Conservation (phyloP, 148 eudicot species). For the Vaccinium darrowii region DNA sequence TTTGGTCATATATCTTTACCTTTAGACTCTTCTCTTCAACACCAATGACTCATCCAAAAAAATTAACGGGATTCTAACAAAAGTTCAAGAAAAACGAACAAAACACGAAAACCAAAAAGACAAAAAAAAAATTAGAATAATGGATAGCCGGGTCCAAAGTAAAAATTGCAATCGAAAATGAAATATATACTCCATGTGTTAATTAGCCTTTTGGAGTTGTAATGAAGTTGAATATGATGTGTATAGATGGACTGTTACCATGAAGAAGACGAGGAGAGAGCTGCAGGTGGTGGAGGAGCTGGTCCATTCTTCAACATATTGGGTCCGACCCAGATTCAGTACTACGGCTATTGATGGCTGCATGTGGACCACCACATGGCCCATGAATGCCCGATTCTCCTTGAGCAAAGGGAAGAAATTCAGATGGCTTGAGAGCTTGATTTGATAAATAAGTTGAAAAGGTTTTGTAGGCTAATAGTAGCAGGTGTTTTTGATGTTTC, state of each 20-base stretch:
- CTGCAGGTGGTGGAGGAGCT: constrained; percentile 19
- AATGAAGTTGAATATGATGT: not conserved
- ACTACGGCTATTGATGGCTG: constrained; percentile 35
- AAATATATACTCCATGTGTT: not conserved
- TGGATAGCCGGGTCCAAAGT: too few species aligned
- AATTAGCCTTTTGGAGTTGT: not conserved
- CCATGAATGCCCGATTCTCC: not conserved
- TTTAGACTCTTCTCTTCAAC: too few species aligned
- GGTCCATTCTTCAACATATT: constrained; percentile 42
- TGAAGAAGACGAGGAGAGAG: constrained; percentile 47
- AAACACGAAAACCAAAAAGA: too few species aligned
- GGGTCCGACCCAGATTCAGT: constrained; percentile 50
- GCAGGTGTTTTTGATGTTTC: not conserved
- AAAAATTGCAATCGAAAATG: too few species aligned
- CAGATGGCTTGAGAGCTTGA: not conserved
- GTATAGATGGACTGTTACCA: constrained; percentile 55
- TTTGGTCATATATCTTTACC: too few species aligned
- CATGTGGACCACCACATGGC: not conserved
- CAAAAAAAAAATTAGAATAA: too few species aligned
- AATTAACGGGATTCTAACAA: too few species aligned
- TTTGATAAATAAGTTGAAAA: not conserved
- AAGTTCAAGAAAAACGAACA: too few species aligned
- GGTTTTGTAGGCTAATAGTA: not conserved
- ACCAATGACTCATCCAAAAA: too few species aligned
- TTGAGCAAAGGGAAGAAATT: not conserved